Conservation (phyloP, 2,329 filamentous ascomycete genomes). For the Phyllosticta paracitricarpa region DNA sequence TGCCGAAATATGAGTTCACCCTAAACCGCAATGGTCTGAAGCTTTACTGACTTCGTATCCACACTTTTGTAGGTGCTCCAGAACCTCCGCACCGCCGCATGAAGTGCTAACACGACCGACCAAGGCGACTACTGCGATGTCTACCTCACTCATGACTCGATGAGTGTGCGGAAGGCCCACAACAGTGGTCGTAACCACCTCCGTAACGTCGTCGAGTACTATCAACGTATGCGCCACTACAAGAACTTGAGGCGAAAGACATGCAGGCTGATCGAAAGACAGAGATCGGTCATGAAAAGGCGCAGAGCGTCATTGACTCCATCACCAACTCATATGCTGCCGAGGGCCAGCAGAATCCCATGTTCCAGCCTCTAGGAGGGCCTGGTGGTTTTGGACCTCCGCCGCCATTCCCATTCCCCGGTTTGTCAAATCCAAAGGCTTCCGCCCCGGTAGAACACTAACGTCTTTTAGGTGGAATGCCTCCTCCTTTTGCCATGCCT, state of each 20-base stretch:
- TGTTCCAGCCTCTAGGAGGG: constrained; percentile 45
- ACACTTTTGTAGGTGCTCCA: constrained; percentile 58
- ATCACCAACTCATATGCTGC: constrained; percentile 94
- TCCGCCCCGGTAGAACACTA: not conserved
- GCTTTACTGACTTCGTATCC: constrained; percentile 16
- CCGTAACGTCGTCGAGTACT: constrained; percentile 96
- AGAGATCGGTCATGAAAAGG: constrained; percentile 98
- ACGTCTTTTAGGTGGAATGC: constrained; percentile 14
- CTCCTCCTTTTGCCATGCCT: constrained; percentile 27
- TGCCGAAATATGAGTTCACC: constrained; percentile 72
- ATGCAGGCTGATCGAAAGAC: constrained; percentile 2
- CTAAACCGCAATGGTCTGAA: constrained; percentile 4
- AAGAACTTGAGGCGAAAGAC: not conserved
- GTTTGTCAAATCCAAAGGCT: constrained; percentile 26
- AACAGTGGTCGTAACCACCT: constrained; percentile 95
- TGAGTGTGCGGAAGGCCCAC: constrained; percentile 98
- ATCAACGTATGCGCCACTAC: constrained; percentile 58
- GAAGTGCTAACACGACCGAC: constrained; percentile 16
- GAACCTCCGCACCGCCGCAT: constrained; percentile 4
- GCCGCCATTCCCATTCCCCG: constrained; percentile 54
- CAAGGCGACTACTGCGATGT: constrained; percentile 96
- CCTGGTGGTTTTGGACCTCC: constrained; percentile 32
- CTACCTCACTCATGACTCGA: constrained; percentile 98
- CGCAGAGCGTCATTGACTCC: constrained; percentile 94
- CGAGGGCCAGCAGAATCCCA: constrained; percentile 86